Conservation (phyloP, 2,329 filamentous ascomycete genomes). For the Cryphonectria nitschkei region DNA sequence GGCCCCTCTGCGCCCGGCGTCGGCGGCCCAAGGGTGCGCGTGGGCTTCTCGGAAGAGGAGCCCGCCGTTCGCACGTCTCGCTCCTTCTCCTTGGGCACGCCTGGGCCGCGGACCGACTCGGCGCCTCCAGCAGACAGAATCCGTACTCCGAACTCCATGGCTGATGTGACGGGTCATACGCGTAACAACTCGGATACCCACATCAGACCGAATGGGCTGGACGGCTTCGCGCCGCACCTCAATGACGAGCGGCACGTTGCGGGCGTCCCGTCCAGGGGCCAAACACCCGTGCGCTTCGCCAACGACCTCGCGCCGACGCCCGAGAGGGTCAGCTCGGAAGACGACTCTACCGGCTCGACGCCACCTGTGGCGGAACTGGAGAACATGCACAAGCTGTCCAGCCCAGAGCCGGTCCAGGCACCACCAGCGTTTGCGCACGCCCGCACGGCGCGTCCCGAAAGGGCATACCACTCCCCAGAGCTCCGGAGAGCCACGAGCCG, state of each 20-base stretch:
- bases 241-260: conserved; percentile 19
- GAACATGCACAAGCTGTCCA: conserved; percentile 58
- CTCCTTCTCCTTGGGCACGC: conserved; percentile 50
- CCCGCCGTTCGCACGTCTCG: conserved; percentile 56
- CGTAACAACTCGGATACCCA: conserved; percentile 55
- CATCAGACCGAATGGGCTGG: conserved; percentile 36
- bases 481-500: conserved; percentile 80
- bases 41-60: conserved; percentile 63
- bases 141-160: conserved; percentile 41
- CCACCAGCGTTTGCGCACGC: conserved; percentile 71
- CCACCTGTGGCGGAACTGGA: conserved; percentile 56
- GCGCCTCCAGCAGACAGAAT: conserved; percentile 50
- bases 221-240: conserved; percentile 28
- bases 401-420: conserved; percentile 75
- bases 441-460: conserved; percentile 72
- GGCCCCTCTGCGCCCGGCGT: conserved; percentile 41
- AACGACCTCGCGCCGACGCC: conserved; percentile 52
- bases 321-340: conserved; percentile 61
- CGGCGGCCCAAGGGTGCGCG: conserved; percentile 45
- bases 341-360: conserved; percentile 48
- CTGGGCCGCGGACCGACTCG: conserved; percentile 52
- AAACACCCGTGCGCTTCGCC: conserved; percentile 43
- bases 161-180: conserved; percentile 42
- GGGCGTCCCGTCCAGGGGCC: conserved; percentile 35
- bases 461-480: conserved; percentile 75